A percentile compares a stretch with the other conserved stretches of the same genome.
These are phyloP conservation scores for Rhododendron vialii DNA, from an alignment of 148 eudicot genomes.

Conservation along the genomic window DNA sequence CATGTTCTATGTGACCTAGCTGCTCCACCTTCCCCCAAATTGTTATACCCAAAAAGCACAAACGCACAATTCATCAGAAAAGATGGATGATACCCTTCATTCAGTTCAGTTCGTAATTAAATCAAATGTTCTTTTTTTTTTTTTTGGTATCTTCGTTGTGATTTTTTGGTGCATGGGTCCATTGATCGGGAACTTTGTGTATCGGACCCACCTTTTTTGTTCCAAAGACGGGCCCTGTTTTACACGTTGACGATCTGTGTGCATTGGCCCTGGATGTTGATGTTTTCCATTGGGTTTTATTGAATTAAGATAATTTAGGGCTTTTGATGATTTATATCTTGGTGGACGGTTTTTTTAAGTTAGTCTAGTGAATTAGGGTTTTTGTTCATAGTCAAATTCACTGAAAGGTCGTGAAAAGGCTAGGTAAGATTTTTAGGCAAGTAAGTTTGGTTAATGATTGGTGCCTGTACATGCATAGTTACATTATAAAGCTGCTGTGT, in stretches of 20 bases:
- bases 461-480: not conserved
- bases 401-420: not conserved
- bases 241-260: constrained; percentile 8
- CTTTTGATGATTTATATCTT: not conserved
- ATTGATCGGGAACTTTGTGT: constrained; percentile 9
- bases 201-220: constrained; percentile 18
- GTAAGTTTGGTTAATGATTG: constrained; percentile 3
- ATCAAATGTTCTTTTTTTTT: not conserved
- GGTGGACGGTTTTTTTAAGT: not conserved
- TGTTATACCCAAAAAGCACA: constrained; percentile 13
- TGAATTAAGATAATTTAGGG: not conserved
- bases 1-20: constrained; percentile 26
- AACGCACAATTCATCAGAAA: not conserved
- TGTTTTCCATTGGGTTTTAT: not conserved
- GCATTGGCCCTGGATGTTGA: not conserved
- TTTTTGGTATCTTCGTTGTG: not conserved
- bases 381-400: not conserved
- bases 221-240: constrained; percentile 2
- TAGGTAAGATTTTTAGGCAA: not conserved
- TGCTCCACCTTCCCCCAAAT: not conserved
- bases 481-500: not conserved
- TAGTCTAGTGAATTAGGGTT: not conserved
- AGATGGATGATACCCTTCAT: not conserved
- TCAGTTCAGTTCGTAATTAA: constrained; percentile 3
- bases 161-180: constrained; percentile 12